Conservation (phyloP, 1,139 yeast species). For the Groenewaldozyma auringiensis region DNA sequence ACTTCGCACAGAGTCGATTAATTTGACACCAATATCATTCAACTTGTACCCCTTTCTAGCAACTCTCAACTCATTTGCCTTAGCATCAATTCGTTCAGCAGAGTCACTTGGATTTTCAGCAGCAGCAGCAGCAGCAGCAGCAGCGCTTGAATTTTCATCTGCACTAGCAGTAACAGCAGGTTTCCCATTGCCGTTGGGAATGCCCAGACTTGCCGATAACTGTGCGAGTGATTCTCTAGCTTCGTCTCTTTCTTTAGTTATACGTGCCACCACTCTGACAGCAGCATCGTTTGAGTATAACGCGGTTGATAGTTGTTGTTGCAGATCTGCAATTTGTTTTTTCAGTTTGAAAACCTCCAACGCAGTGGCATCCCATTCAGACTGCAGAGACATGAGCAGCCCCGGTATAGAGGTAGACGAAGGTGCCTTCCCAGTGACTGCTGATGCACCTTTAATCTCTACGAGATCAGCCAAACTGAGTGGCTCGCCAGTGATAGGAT, state of each 20-base stretch:
- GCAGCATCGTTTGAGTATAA: slow-evolving; percentile 88
- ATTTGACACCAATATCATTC: slow-evolving; percentile 8
- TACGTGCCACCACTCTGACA: slow-evolving; percentile 69
- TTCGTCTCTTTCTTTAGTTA: slow-evolving; percentile 68
- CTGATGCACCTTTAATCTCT: slow-evolving; percentile 33
- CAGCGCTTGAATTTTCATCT: slow-evolving; percentile 7
- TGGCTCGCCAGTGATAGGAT: slow-evolving; percentile 67
- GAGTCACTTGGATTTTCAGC: slow-evolving; percentile 3
- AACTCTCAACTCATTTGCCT: slow-evolving; percentile 15
- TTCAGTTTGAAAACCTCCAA: slow-evolving; percentile 71
- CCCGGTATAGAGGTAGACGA: slow-evolving; percentile 67
- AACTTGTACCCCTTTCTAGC: slow-evolving; percentile 18
- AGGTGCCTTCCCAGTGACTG: slow-evolving; percentile 43
- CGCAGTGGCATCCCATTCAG: slow-evolving; percentile 86
- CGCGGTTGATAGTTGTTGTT: slow-evolving; percentile 68
- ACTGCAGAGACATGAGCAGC: slow-evolving; percentile 64
- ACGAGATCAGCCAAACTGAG: slow-evolving; percentile 54
- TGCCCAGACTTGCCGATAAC: slow-evolving; percentile 27
- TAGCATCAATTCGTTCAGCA: slow-evolving; percentile 12
- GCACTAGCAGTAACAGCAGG: slow-evolving; percentile 13
- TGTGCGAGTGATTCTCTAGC: slow-evolving; percentile 52
- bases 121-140: slow-evolving; percentile 1
- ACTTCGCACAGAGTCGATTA: slow-evolving; percentile 14
- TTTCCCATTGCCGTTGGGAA: slow-evolving; percentile 6
- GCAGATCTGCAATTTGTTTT: slow-evolving; percentile 58